Evolutionary conservation across 140 eudicot genomes (phyloP).

Genomic region (Ambrosia hybrid): DNA sequence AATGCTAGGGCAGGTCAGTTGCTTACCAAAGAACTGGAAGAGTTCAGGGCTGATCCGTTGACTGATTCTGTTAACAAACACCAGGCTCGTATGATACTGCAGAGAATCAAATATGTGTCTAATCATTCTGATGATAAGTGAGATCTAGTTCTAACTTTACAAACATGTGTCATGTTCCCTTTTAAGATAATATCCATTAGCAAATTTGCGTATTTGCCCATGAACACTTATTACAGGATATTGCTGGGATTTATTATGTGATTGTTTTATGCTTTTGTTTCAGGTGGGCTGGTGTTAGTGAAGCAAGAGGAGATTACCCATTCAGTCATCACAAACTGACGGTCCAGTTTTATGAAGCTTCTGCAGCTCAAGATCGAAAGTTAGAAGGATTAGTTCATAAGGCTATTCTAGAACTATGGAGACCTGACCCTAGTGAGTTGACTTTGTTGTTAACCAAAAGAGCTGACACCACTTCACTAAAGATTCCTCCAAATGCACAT

Average conservation of each 20-base stretch:
- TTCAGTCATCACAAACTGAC: constrained; percentile 97
- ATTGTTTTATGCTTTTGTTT: background rate
- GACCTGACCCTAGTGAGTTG: constrained; percentile 91
- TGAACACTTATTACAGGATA: constrained; percentile 1
- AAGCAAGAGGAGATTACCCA: constrained; percentile 95
- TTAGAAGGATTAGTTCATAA: constrained; percentile 95
- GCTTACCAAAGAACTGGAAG: constrained; percentile 91
- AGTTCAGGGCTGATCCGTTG: constrained; percentile 65
- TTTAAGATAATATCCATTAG: constrained; percentile 63
- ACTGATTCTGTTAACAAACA: constrained; percentile 95
- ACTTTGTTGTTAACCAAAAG: constrained; percentile 70
- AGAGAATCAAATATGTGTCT: constrained; percentile 77
- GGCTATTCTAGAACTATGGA: constrained; percentile 94
- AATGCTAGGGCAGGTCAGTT: constrained; percentile 93
- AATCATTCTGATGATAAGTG: constrained; percentile 78
- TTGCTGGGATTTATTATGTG: background rate
- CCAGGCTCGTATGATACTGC: constrained; percentile 85
- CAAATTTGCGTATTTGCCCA: background rate
- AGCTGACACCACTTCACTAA: constrained; percentile 63
- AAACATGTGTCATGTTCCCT: background rate
- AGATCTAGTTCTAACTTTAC: constrained; percentile 34
- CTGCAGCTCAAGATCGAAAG: constrained; percentile 85
- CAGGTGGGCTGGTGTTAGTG: constrained; percentile 99
- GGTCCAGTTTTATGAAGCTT: constrained; percentile 87
- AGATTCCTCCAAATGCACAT: constrained; percentile 76